These are phyloP conservation scores for Agaricus blazei DNA, from an alignment of 768 basidiomycete species.

Conservation along the genomic window DNA sequence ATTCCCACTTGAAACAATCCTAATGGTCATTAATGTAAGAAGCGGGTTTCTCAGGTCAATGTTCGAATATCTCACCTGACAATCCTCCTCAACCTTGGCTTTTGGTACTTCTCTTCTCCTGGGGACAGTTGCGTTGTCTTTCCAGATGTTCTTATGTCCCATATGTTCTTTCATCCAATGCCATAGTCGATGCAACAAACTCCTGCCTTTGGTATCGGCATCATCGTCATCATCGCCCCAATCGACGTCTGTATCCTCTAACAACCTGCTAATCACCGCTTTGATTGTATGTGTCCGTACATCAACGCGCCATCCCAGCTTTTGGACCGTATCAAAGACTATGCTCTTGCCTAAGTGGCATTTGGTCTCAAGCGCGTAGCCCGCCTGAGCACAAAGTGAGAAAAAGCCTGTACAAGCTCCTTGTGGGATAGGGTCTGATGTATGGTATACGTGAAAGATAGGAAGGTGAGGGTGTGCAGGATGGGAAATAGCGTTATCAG, in stretches of 20 bases:
- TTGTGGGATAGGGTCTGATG: constrained; percentile 89
- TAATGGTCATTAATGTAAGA: constrained; percentile 17
- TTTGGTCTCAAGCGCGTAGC: constrained; percentile 81
- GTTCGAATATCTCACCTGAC: constrained; percentile 37
- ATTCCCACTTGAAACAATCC: constrained; percentile 82
- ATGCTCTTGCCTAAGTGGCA: constrained; percentile 91
- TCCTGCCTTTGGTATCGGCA: constrained; percentile 23
- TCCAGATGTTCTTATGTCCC: constrained; percentile 20
- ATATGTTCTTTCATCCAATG: constrained; percentile 3
- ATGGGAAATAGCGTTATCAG: constrained; percentile 6
- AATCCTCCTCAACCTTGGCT: constrained; percentile 59
- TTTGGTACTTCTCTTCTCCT: constrained; percentile 44
- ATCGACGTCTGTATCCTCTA: constrained; percentile 44
- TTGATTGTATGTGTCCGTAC: constrained; percentile 72
- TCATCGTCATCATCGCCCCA: constrained; percentile 34
- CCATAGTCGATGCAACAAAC: constrained; percentile 14
- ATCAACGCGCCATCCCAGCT: constrained; percentile 79
- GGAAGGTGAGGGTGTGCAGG: constrained; percentile 38
- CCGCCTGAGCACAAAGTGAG: constrained; percentile 76
- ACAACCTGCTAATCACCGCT: constrained; percentile 59
- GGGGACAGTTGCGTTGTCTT: constrained; percentile 21
- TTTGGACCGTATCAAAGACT: constrained; percentile 81
- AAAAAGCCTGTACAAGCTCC: constrained; percentile 72
- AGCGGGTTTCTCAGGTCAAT: neutral
- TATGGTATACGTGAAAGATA: constrained; percentile 83